Evolutionary conservation across 2,329 filamentous ascomycete species (phyloP), one percentile per base, ranked within the genome.

Genomic region (Talaromyces verruculosus): DNA sequence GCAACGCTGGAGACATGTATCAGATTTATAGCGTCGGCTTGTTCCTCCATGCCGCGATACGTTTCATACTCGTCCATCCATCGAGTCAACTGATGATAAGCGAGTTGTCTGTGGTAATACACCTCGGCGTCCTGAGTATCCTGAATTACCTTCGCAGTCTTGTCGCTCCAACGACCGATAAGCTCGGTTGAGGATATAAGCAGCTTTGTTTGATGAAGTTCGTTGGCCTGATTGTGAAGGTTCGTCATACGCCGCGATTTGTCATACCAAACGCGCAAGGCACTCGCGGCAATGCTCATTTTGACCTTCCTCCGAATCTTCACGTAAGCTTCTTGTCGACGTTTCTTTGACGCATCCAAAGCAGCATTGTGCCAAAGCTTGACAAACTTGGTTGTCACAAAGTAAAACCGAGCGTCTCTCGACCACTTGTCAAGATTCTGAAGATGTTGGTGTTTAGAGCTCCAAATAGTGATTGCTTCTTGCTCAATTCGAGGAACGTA

Each of bases 311-410:
- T 77, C 67, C 87, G 79, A 37, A 87, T 74, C 25, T 81, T 80
- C 2, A 81, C 79, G 74, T 89, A 89, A 0, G 84, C 82, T 45
- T 86, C 82, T 60, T 85, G 81, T 35, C 85, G 81, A 25, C 84
- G 82, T 68, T 79, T 78, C 66, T 85, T 83, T 37, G 84, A 79
- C 17, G 83, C 80, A 64, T 85, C 77, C 49, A 81, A 73, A 1
- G 83, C 83, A 22, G 82, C 81, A 45, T 78, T 76, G 25, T 79
- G 80, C 86, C 85, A 88, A 15, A 74, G 72, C 68, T 82, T 85
- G 61, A 88, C 69, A 2, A 79, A 76, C 49, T 76, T 78, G 7
- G 78, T 86, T 49, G 81, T 77, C n/a, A 84, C 71, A 43, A 85
- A 84, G 71, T 86, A 88, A 69, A 84, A 88, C 11, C 80, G 76